A percentile compares a stretch with the other conserved stretches of the same genome.
These are phyloP conservation scores for Acanthamoeba culbertsoni DNA, from an alignment of 208 protist genomes.

Conservation along the genomic window DNA sequence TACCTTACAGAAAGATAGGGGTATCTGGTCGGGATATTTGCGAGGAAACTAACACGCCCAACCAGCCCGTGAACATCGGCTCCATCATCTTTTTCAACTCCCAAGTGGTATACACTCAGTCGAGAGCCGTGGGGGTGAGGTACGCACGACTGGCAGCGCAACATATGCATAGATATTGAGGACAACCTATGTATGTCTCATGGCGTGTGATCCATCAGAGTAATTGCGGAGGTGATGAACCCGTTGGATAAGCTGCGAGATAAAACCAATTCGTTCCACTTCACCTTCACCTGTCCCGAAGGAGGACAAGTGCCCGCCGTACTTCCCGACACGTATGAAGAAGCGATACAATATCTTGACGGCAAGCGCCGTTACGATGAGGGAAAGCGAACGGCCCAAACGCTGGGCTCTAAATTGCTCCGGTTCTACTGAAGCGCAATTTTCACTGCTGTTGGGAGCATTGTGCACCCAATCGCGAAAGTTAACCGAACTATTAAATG, in stretches of 20 bases:
- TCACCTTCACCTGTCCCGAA: conserved; percentile 63
- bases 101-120: conserved; percentile 47
- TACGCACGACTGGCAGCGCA: neutral
- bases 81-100: conserved; percentile 60
- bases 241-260: neutral
- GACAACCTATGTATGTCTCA: neutral
- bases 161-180: neutral
- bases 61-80: conserved; percentile 53
- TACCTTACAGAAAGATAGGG: neutral
- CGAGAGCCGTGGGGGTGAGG: conserved; percentile 1
- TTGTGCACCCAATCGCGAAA: too few relatives aligned
- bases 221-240: conserved; percentile 65
- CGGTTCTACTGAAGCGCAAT: conserved; percentile 18
- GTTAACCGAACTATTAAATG: too few relatives aligned
- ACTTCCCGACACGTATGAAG: conserved; percentile 48
- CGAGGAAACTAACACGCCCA: neutral
- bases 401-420: neutral
- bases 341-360: conserved; percentile 48
- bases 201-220: neutral
- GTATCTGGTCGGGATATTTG: neutral
- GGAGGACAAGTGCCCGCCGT: neutral
- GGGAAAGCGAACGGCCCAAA: conserved; percentile 38
- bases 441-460: neutral
- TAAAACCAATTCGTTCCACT: conserved; percentile 63
- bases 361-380: conserved; percentile 49